phyloP scores from a whole-genome alignment of 208 protist species.

The Leishmania mexicana region DNA sequence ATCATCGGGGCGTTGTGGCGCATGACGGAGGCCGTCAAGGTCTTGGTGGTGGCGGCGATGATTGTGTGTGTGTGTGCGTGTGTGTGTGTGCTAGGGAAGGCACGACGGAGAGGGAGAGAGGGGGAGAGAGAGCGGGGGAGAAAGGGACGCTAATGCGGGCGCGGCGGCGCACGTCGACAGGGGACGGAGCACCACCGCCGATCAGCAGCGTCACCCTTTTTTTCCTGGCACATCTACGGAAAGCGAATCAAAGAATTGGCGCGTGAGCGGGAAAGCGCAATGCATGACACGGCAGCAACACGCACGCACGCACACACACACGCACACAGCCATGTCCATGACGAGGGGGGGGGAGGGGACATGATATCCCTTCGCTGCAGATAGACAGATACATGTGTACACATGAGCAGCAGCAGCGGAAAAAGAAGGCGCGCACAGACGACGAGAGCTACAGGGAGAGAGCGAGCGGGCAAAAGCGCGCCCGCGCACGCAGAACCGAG shows the following conservation, averaged over 20 bases:
- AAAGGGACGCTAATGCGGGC: not conserved
- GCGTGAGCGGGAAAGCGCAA: not conserved
- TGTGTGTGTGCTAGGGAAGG: no score
- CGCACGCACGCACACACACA: no score
- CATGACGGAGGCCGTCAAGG: not conserved
- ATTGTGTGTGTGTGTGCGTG: not conserved
- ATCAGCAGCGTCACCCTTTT: not conserved
- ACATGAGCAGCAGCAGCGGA: not conserved
- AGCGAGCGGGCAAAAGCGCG: not conserved
- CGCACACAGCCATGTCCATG: no score
- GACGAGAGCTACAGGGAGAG: not conserved
- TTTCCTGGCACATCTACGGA: not conserved
- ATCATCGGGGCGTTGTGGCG: not conserved
- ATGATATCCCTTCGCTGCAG: no score
- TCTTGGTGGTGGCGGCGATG: not conserved
- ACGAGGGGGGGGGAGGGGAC: no score
- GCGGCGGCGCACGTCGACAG: not conserved
- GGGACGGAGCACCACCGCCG: not conserved
- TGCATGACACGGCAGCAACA: not conserved
- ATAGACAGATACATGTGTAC: not conserved
- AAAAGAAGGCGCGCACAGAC: not conserved
- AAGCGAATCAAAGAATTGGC: not conserved
- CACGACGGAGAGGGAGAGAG: not conserved
- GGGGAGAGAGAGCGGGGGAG: not conserved
- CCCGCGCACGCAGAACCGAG: not conserved